A percentile compares a stretch with the other conserved stretches of the same genome.
Evolutionary conservation across 2,329 filamentous ascomycete genomes (phyloP).

Genomic region (Pestalotiopsis sp.): DNA sequence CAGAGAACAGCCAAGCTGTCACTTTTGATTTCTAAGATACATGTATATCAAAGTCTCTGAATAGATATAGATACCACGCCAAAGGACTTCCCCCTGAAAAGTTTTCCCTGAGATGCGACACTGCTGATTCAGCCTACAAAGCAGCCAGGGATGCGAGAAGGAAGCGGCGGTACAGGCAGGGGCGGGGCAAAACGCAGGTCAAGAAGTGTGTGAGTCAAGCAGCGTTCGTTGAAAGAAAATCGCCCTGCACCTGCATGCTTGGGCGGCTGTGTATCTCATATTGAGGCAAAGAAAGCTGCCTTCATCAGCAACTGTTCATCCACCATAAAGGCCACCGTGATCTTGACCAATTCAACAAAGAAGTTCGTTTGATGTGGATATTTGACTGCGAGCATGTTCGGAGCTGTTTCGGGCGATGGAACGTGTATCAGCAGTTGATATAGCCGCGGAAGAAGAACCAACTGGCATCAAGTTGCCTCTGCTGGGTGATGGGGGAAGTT

Average conservation of each 20-base stretch:
- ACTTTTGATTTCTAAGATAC: neutral
- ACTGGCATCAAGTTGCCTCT: no score
- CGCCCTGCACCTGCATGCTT: neutral
- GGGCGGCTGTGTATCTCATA: neutral
- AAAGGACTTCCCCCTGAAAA: neutral
- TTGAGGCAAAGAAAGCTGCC: neutral
- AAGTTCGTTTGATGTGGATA: no score
- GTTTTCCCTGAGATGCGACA: neutral
- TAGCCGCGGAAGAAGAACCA: no score
- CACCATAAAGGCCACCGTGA: no score
- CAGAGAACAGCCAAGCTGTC: no score
- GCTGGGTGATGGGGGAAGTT: no score
- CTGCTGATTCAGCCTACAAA: slow-evolving; percentile 8
- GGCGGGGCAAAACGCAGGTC: neutral
- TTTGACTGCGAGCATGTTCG: no score
- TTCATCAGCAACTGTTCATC: no score
- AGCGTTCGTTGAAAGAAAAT: neutral
- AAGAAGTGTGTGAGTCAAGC: neutral
- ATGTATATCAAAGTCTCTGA: neutral
- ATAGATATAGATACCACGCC: neutral
- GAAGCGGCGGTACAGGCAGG: neutral
- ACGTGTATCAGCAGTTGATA: no score
- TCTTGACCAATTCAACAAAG: no score
- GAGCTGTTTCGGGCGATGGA: no score
- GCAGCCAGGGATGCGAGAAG: neutral